Evolutionary conservation across 352 stramenopile species (phyloP).

Genomic region (Phytophthora tubulina): DNA sequence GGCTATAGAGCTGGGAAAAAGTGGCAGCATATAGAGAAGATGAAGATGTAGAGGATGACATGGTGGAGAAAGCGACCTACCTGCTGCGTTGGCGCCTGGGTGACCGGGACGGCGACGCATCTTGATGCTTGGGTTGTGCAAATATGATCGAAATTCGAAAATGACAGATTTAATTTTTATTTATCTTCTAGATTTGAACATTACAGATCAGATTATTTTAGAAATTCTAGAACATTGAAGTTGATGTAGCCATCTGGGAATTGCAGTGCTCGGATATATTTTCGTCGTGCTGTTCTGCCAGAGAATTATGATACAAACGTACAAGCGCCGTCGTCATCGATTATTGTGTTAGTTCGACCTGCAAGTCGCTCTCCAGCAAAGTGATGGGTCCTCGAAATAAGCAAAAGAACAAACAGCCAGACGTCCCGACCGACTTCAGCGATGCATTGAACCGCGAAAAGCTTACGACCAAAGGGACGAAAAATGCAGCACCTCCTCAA

Average conservation of each 20-base stretch:
- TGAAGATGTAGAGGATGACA: conserved; percentile 1
- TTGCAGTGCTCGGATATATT: neutral
- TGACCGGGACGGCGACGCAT: conserved; percentile 50
- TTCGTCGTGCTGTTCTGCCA: too few species aligned
- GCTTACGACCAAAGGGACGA: neutral
- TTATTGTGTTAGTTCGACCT: too few species aligned
- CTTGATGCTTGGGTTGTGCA: conserved; percentile 6
- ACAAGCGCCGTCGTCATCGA: too few species aligned
- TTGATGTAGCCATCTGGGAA: neutral
- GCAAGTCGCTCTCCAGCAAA: too few species aligned
- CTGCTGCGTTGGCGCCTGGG: conserved; percentile 22
- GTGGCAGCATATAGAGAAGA: conserved; percentile 8
- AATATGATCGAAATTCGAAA: conserved; percentile 13
- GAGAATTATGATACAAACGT: too few species aligned
- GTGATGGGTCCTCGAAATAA: neutral
- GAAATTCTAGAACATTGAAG: neutral
- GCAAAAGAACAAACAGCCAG: conserved; percentile 34
- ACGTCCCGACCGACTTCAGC: conserved; percentile 35
- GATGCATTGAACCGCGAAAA: conserved; percentile 44
- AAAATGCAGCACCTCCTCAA: conserved; percentile 1
- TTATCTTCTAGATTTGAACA: neutral
- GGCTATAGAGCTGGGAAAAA: conserved; percentile 5
- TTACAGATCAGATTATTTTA: neutral
- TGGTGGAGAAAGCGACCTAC: conserved; percentile 16
- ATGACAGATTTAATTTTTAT: neutral